Evolutionary conservation across 2,329 filamentous ascomycete genomes (phyloP).

Genomic region (Xylariaceae sp.): DNA sequence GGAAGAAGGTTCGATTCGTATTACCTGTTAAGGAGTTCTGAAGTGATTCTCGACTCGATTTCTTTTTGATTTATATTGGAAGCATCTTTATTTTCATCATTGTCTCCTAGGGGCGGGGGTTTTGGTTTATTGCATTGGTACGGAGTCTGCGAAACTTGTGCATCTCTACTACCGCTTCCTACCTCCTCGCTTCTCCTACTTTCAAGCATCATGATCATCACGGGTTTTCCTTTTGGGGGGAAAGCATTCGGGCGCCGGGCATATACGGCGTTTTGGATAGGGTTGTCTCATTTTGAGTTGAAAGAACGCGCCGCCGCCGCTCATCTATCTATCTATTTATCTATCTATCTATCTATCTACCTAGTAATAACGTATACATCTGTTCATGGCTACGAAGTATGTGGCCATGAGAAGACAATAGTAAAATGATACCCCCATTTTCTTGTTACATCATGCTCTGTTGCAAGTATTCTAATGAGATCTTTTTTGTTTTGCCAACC

Average conservation of each 20-base stretch:
- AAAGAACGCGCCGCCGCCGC: too few relatives aligned
- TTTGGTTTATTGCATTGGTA: conserved; percentile 13
- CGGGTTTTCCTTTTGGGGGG: neutral
- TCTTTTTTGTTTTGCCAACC: too few relatives aligned
- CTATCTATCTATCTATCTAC: neutral
- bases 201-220: conserved; percentile 8
- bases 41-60: conserved; percentile 2
- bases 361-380: neutral
- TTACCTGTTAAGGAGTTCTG: conserved; percentile 40
- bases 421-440: too few relatives aligned
- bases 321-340: too few relatives aligned
- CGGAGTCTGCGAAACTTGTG: conserved; percentile 9
- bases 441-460: too few relatives aligned
- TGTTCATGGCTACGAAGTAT: too few relatives aligned
- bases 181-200: neutral
- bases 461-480: too few relatives aligned
- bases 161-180: neutral
- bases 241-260: neutral
- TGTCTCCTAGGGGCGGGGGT: conserved; percentile 1
- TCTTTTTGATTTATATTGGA: neutral
- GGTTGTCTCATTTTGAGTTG: neutral
- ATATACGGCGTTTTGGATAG: conserved; percentile 11
- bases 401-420: too few relatives aligned
- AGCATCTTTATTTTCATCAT: too few relatives aligned
- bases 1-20: conserved; percentile 53